Evolutionary conservation across 495 filamentous ascomycete genomes (phyloP).

Genomic region (Neurospora sublineolata): DNA sequence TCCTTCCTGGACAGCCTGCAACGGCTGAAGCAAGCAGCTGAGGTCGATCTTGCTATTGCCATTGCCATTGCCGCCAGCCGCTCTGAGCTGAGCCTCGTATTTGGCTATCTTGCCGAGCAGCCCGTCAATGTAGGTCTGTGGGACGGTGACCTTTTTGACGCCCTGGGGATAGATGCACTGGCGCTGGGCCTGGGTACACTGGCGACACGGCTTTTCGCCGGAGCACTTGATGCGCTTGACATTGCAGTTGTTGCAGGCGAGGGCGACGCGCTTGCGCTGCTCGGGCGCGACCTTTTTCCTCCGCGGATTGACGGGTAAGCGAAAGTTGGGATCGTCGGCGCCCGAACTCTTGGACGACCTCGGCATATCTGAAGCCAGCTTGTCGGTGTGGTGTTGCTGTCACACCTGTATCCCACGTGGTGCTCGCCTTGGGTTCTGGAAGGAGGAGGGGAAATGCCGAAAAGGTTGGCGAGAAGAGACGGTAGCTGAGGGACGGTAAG

Average conservation of each 20-base stretch:
- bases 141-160: slow-evolving; percentile 19
- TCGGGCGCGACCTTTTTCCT: slow-evolving; percentile 24
- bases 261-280: slow-evolving; percentile 25
- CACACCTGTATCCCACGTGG: not conserved
- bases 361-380: slow-evolving; percentile 10
- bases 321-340: slow-evolving; percentile 2
- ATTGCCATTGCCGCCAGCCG: slow-evolving; percentile 5
- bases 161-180: slow-evolving; percentile 25
- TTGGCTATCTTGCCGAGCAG: slow-evolving; percentile 14
- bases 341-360: slow-evolving; percentile 6
- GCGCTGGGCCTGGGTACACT: slow-evolving; percentile 18
- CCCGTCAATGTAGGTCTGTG: slow-evolving; percentile 16
- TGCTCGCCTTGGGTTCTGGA: not conserved
- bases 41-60: slow-evolving; percentile 7
- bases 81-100: slow-evolving; percentile 9
- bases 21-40: not conserved
- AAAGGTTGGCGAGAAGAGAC: not conserved
- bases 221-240: slow-evolving; percentile 33
- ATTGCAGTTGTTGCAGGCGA: slow-evolving; percentile 35
- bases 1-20: slow-evolving; percentile 1
- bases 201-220: slow-evolving; percentile 25
- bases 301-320: slow-evolving; percentile 29
- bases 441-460: slow-evolving; percentile 1
- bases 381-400: not conserved
- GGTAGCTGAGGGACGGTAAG: not conserved